Evolutionary conservation across 1,284 basidiomycete genomes (phyloP), one percentile per base, ranked within the genome.

Genomic region (Exsudoporus floridanus): DNA sequence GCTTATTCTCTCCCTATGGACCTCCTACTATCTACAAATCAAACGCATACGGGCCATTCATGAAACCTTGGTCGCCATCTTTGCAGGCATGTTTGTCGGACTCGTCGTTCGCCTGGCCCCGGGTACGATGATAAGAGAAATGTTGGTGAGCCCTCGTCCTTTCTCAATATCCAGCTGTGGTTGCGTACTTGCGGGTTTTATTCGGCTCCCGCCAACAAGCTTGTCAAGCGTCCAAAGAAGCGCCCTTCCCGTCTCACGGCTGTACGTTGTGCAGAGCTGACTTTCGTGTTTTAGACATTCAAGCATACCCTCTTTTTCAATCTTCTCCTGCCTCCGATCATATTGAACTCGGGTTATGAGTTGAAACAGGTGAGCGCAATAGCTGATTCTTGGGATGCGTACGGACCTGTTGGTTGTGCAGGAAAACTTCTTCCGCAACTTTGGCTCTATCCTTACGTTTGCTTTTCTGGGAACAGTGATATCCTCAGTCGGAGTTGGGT

Each of bases 261-360:
- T 12, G 31, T 28, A 2, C 7, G 13, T 35, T 28, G 16, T 25
- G 14, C 23, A 25, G 34, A 2, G 38, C 57, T 57, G 16, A 56
- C 33, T 28, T 18, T 30, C 56, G 34, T 42, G 27, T 46, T 35
- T 7, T 62, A 94, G 92, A 92, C 91, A 18, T 98, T 97, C 80
- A 94, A 92, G 71, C 94, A 97, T 69, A 98, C 95, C 4, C 80
- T 99, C 52, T 98, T 99, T 81, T 96, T 99, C 78, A 99, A 99
- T 72, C 81, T 98, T 10, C 78, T 99, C 10, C 82, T 99, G 3
- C 97, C 97, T 2, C 97, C 96, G 0, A 99, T 99, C 70, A 99
- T 99, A 67, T 78, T 99, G 38, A 96, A 97, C 69, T 98, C 94
- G 7, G 96, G 96, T 7, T 99, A 98, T 71, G 94, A 98, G 71